These are phyloP conservation scores for Chrysoporthe cubensis DNA, from an alignment of 2,329 filamentous ascomycete species.

Conservation along the genomic window DNA sequence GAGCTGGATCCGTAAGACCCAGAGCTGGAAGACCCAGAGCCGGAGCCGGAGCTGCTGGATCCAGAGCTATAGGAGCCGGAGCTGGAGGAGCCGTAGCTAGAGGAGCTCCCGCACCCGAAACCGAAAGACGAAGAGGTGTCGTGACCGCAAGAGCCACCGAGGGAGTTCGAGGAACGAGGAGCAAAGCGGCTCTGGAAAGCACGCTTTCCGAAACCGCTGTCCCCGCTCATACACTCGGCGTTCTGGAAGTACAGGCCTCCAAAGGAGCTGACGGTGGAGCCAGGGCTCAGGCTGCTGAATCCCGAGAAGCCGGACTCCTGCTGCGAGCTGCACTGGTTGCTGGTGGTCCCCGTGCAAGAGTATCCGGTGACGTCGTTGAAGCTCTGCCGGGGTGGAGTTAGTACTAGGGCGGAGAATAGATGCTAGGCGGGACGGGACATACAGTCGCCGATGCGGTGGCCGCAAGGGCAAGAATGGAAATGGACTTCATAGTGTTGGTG, in stretches of 20 bases:
- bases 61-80: background rate
- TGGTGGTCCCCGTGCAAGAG: constrained; percentile 69
- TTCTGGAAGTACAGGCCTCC: constrained; percentile 75
- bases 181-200: constrained; percentile 48
- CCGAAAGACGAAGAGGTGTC: constrained; percentile 59
- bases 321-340: constrained; percentile 76
- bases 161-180: constrained; percentile 62
- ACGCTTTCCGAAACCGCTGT: constrained; percentile 55
- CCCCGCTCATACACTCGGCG: constrained; percentile 65
- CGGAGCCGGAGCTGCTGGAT: background rate
- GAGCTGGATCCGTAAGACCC: background rate
- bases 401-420: background rate
- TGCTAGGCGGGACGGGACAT: constrained; percentile 31
- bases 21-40: background rate
- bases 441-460: constrained; percentile 56
- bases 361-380: constrained; percentile 51
- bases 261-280: constrained; percentile 64
- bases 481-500: constrained; percentile 53
- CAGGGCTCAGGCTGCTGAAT: constrained; percentile 64
- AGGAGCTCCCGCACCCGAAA: constrained; percentile 36
- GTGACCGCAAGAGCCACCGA: constrained; percentile 57
- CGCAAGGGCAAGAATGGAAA: constrained; percentile 54
- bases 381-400: constrained; percentile 30
- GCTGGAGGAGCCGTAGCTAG: background rate
- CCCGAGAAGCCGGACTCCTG: constrained; percentile 64